Conservation (phyloP, 2,329 filamentous ascomycete species). For the Pleomassaria siparia region DNA sequence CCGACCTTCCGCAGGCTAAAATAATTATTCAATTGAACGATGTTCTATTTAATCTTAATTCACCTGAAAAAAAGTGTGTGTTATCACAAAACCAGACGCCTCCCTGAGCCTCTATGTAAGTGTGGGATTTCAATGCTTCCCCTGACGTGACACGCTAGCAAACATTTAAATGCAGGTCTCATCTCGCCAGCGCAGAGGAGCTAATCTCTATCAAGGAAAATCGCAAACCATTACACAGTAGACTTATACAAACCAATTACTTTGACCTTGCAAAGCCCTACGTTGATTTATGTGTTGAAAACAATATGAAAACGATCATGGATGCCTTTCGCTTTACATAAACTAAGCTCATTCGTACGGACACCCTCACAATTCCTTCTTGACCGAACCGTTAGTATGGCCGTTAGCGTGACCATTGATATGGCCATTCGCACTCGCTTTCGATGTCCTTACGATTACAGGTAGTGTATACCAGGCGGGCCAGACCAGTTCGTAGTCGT, state of each 20-base stretch:
- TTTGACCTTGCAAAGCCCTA: no score
- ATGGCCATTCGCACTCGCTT: not conserved
- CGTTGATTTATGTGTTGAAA: no score
- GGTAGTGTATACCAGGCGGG: conserved; percentile 60
- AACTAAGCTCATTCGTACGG: no score
- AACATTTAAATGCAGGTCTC: no score
- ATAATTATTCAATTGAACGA: not conserved
- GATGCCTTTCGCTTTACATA: no score
- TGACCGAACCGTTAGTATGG: conserved; percentile 24
- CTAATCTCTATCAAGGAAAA: no score
- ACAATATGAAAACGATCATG: no score
- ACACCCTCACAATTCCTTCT: conserved; percentile 27
- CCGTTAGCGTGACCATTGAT: conserved; percentile 13
- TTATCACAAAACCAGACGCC: not conserved
- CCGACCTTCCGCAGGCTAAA: not conserved
- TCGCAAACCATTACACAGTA: no score
- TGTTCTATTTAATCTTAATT: conserved; percentile 1
- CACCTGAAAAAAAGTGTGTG: not conserved
- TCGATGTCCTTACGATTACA: conserved; percentile 47
- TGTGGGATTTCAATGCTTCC: not conserved
- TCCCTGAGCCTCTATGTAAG: conserved; percentile 1
- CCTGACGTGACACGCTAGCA: no score
- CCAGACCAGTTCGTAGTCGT: conserved; percentile 73
- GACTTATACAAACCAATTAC: no score
- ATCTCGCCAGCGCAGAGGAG: no score